Evolutionary conservation across 345 rosid genomes (phyloP).

Genomic region (Laguncularia racemosa): DNA sequence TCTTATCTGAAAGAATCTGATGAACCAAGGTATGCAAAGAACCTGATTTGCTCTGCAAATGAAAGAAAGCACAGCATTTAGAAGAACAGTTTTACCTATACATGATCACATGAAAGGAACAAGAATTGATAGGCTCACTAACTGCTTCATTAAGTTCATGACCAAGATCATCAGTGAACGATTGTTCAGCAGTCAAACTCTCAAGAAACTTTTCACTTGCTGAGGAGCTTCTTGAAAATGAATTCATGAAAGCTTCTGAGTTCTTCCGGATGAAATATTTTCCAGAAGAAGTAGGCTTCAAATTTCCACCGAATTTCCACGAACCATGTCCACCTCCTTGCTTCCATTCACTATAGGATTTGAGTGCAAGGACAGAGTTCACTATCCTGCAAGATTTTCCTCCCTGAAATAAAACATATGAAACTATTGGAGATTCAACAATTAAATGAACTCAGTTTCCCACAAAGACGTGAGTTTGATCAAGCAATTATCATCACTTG

Average conservation of each 20-base stretch:
- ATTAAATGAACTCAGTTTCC: background rate
- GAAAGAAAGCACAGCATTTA: background rate
- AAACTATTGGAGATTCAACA: no score
- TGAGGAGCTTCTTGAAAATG: conserved; percentile 41
- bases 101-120: conserved; percentile 7
- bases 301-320: conserved; percentile 55
- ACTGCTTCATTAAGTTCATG: conserved; percentile 55
- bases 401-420: conserved; percentile 6
- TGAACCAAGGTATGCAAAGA: conserved; percentile 57
- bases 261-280: conserved; percentile 57
- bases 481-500: background rate
- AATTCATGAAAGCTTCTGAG: conserved; percentile 57
- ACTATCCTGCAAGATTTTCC: conserved; percentile 59
- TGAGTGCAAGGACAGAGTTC: conserved; percentile 70
- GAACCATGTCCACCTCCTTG: conserved; percentile 57
- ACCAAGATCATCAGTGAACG: conserved; percentile 20
- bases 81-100: conserved; percentile 1
- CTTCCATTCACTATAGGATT: conserved; percentile 81
- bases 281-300: conserved; percentile 31
- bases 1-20: conserved; percentile 57
- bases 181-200: conserved; percentile 18
- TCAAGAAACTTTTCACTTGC: conserved; percentile 33
- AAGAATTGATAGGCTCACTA: conserved; percentile 23
- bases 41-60: conserved; percentile 41
- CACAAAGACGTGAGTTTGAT: background rate